Evolutionary conservation across 805 yeast species (phyloP), one percentile per base, ranked within the genome.

Genomic region (Myxozyma vanderwaltii): DNA sequence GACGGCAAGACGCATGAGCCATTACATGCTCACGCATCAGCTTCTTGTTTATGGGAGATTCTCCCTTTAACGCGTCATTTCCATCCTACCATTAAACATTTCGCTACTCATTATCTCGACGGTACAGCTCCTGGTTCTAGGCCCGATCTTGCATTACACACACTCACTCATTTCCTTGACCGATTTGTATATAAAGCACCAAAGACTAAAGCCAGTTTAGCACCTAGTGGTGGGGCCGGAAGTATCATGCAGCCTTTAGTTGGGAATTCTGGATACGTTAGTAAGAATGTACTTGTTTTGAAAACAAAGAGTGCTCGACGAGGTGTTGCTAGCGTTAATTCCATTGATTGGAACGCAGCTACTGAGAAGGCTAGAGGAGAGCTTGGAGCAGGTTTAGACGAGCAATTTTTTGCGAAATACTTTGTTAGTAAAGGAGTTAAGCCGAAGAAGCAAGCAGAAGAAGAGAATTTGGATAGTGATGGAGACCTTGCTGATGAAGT

Each of bases 181-280:
- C 83, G 96, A 73, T 94, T 95, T 75, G 97, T 94, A 40, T 94
- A 94, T 77, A 87, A 89, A 75, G 90, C 91, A 72, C 89, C 97
- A 49, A 90, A 89, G 76, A 86, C 84, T 68, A 85, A 88, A 15
- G 71, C 43, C 23, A 21, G 44, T 6, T 17, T 13, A 13, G 50
- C 39, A 4, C 51, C 47, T 1, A 24, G 35, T 23, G 54, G 63
- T 21, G 64, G 64, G 21, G 98, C 98, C 69, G 79, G 87, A 3
- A 90, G 97, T 45, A 91, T 94, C 71, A 94, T 94, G 98, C 99
- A 94, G 78, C 98, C 99, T 51, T 79, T 94, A 65, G 91, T 95
- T 46, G 56, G 54, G 12, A 54, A 56, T 39, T 39, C 58, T 8
- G 68, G 61, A 23, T 60, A 60, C 21, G 56, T 43, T 33, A 67